phyloP scores from a whole-genome alignment of 306 rosid species.

The Ceratonia siliqua region DNA sequence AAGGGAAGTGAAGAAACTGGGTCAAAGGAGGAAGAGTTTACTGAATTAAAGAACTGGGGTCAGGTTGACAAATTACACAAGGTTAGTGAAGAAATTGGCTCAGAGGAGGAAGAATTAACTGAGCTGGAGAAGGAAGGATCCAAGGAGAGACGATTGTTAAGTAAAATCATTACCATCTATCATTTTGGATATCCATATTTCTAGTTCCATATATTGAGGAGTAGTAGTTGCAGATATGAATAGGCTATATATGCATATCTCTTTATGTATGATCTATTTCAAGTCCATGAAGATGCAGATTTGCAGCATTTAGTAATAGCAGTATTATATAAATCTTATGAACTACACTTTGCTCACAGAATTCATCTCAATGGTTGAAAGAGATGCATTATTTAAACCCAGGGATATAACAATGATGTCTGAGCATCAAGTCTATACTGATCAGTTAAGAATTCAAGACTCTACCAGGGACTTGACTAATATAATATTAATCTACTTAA shows the following conservation, averaged over 20 bases:
- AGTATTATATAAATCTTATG: neutral
- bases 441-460: neutral
- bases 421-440: neutral
- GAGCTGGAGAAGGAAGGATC: conserved; percentile 17
- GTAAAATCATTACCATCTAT: too few relatives aligned
- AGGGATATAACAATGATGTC: neutral
- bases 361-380: neutral
- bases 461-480: neutral
- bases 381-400: neutral
- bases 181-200: neutral
- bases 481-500: too few relatives aligned
- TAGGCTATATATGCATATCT: neutral
- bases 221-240: neutral
- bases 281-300: neutral
- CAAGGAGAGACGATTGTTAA: too few relatives aligned
- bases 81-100: conserved; percentile 11
- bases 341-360: neutral
- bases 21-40: conserved; percentile 25
- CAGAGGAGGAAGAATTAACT: conserved; percentile 28
- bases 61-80: neutral
- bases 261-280: neutral
- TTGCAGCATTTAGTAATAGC: neutral
- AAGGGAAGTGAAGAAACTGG: conserved; percentile 12
- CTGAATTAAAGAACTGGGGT: conserved; percentile 1
- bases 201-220: neutral